These are phyloP conservation scores for Massarina eburnea DNA, from an alignment of 2,329 filamentous ascomycete genomes.

Conservation along the genomic window DNA sequence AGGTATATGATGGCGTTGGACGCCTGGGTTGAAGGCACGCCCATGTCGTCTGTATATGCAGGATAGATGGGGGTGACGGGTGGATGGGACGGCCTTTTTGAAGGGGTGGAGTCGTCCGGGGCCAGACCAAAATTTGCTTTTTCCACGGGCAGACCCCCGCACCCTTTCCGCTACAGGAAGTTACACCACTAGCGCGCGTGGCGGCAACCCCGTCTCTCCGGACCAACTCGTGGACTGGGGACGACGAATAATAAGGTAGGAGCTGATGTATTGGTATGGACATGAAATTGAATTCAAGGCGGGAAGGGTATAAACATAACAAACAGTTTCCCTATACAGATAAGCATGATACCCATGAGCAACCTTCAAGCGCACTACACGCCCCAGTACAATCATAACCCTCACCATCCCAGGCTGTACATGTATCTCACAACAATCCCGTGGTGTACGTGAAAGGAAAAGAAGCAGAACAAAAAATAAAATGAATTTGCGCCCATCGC, in stretches of 20 bases:
- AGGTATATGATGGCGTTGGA: conserved; percentile 84
- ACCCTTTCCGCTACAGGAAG: conserved; percentile 17
- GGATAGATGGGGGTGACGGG: background rate
- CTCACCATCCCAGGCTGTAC: too few relatives aligned
- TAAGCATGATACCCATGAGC: background rate
- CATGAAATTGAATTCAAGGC: background rate
- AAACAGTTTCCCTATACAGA: background rate
- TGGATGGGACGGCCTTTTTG: conserved; percentile 5
- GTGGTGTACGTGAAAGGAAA: too few relatives aligned
- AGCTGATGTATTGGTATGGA: background rate
- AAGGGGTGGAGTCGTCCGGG: conserved; percentile 1
- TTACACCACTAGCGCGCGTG: conserved; percentile 24
- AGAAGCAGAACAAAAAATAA: too few relatives aligned
- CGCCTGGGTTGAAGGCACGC: conserved; percentile 71
- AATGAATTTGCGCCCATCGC: too few relatives aligned
- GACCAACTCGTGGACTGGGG: background rate
- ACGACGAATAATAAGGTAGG: background rate
- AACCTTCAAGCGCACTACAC: background rate
- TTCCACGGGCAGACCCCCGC: conserved; percentile 17
- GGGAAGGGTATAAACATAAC: conserved; percentile 5
- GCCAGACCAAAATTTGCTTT: conserved; percentile 18
- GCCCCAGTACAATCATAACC: conserved; percentile 3
- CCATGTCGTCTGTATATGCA: conserved; percentile 55
- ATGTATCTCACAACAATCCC: too few relatives aligned
- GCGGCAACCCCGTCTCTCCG: background rate